A percentile compares a stretch with the other conserved stretches of the same genome.
These are phyloP conservation scores for Globisporangium canariense DNA, from an alignment of 352 stramenopile species.

Conservation along the genomic window DNA sequence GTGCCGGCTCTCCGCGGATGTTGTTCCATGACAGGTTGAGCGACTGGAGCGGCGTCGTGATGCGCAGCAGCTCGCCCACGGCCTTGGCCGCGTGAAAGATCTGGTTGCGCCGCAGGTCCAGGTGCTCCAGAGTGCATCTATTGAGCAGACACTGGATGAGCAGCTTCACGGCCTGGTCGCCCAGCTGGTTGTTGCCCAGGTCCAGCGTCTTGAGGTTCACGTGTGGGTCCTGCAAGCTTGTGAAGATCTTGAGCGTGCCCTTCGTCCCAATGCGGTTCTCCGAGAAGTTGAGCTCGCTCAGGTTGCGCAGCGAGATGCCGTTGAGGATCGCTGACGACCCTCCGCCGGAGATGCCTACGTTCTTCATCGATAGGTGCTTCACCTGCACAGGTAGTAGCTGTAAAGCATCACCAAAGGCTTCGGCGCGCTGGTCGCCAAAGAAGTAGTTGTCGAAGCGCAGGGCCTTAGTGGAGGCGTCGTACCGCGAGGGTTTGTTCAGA, in stretches of 20 bases:
- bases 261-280: slow-evolving; percentile 61
- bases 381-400: slow-evolving; percentile 52
- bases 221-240: slow-evolving; percentile 46
- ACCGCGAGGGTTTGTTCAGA: slow-evolving; percentile 41
- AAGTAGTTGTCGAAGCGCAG: slow-evolving; percentile 76
- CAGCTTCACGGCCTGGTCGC: slow-evolving; percentile 50
- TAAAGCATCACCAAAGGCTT: slow-evolving; percentile 57
- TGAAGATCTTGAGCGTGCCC: slow-evolving; percentile 53
- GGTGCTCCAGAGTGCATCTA: slow-evolving; percentile 57
- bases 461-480: slow-evolving; percentile 34
- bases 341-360: slow-evolving; percentile 52
- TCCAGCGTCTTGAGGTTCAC: slow-evolving; percentile 61
- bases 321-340: slow-evolving; percentile 59
- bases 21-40: slow-evolving; percentile 80
- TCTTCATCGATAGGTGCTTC: slow-evolving; percentile 68
- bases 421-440: slow-evolving; percentile 61
- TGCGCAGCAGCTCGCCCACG: slow-evolving; percentile 56
- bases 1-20: slow-evolving; percentile 60
- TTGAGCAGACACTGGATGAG: slow-evolving; percentile 67
- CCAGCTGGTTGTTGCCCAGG: slow-evolving; percentile 70
- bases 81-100: slow-evolving; percentile 61
- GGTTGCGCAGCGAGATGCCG: slow-evolving; percentile 40
- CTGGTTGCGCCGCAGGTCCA: slow-evolving; percentile 60
- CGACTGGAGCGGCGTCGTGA: slow-evolving; percentile 49
- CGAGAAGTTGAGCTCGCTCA: slow-evolving; percentile 66